Conservation (phyloP, 2,329 filamentous ascomycete species). For the Fusarium bulbicola region DNA sequence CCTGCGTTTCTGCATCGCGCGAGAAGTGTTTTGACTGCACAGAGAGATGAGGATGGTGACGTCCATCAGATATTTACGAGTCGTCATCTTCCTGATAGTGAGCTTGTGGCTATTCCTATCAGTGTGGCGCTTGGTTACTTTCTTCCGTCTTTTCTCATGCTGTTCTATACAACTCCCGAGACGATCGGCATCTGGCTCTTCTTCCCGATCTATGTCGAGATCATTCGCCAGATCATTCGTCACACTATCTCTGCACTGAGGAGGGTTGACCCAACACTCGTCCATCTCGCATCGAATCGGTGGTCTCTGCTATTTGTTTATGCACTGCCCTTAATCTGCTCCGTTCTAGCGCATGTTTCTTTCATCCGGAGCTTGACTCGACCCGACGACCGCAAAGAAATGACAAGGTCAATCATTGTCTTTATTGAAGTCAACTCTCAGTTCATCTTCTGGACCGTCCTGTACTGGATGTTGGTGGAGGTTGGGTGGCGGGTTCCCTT, state of each 20-base stretch:
- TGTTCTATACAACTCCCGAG: conserved; percentile 51
- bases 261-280: conserved; percentile 41
- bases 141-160: conserved; percentile 57
- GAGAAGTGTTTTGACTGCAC: conserved; percentile 46
- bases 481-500: conserved; percentile 54
- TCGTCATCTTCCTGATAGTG: conserved; percentile 56
- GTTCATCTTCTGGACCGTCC: conserved; percentile 57
- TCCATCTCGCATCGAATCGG: conserved; percentile 56
- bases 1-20: conserved; percentile 59
- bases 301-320: conserved; percentile 55
- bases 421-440: conserved; percentile 59
- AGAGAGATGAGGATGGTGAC: conserved; percentile 21
- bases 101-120: conserved; percentile 65
- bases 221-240: conserved; percentile 52
- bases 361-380: conserved; percentile 52
- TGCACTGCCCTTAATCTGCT: conserved; percentile 55
- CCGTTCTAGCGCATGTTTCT: conserved; percentile 54
- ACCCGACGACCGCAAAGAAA: conserved; percentile 57
- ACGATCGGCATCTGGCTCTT: conserved; percentile 59
- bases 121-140: conserved; percentile 59
- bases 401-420: conserved; percentile 57
- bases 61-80: conserved; percentile 28
- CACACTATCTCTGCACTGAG: conserved; percentile 39
- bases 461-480: conserved; percentile 65
- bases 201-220: conserved; percentile 60